Evolutionary conservation across 164 flowering plant species (phyloP).

Genomic region (Santalum album): DNA sequence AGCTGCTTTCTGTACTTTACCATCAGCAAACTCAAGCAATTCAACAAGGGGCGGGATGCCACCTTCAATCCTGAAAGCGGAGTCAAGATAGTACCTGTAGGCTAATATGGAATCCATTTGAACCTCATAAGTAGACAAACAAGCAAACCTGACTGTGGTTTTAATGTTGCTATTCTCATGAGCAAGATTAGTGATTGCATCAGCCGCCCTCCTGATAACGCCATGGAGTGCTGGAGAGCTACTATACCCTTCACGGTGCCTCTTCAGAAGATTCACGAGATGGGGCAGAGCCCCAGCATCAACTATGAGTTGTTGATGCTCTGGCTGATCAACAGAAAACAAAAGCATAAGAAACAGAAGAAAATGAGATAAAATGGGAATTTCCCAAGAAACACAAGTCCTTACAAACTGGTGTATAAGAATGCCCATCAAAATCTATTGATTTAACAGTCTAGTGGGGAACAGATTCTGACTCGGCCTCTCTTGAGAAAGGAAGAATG

Average conservation of each 20-base stretch:
- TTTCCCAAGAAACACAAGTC: too few relatives aligned
- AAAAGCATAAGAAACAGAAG: too few relatives aligned
- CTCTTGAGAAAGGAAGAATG: too few relatives aligned
- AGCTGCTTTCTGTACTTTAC: conserved; percentile 96
- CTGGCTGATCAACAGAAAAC: conserved; percentile 52
- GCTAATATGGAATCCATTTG: neutral
- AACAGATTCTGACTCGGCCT: too few relatives aligned
- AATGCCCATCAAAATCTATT: too few relatives aligned
- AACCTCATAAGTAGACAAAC: conserved; percentile 3
- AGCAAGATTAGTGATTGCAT: conserved; percentile 97
- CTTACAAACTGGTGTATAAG: too few relatives aligned
- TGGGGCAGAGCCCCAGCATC: conserved; percentile 86
- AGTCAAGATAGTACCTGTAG: conserved; percentile 6
- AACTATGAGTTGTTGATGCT: conserved; percentile 91
- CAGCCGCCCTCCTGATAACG: conserved; percentile 91
- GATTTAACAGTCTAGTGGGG: too few relatives aligned
- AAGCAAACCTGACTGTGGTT: conserved; percentile 74
- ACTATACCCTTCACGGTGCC: conserved; percentile 36
- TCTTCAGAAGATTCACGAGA: conserved; percentile 73
- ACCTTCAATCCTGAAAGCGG: conserved; percentile 65
- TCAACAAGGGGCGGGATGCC: conserved; percentile 98
- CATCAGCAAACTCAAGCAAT: conserved; percentile 74
- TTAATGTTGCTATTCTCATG: conserved; percentile 94
- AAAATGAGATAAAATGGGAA: too few relatives aligned
- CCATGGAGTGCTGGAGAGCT: conserved; percentile 68